These are phyloP conservation scores for Glaciozyma martinii DNA, from an alignment of 768 basidiomycete species.

Conservation along the genomic window DNA sequence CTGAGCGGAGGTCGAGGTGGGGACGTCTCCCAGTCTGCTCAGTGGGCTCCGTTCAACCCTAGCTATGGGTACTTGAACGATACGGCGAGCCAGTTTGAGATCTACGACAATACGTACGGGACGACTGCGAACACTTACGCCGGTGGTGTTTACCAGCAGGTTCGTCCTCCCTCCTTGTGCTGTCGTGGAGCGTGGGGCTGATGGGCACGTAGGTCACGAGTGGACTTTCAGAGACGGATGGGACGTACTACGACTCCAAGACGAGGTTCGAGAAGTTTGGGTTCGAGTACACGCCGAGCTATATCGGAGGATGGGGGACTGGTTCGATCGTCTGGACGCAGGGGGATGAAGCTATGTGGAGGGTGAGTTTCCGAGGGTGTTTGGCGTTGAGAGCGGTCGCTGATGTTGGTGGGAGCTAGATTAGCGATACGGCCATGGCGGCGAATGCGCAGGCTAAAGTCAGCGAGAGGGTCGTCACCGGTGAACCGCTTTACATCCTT, in stretches of 20 bases:
- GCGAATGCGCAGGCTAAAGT: slow-evolving; percentile 55
- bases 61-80: not conserved
- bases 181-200: too few relatives aligned
- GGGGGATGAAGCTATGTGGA: slow-evolving; percentile 61
- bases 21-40: not conserved
- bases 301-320: slow-evolving; percentile 45
- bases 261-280: slow-evolving; percentile 44
- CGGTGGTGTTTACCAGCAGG: slow-evolving; percentile 62
- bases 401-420: slow-evolving; percentile 35
- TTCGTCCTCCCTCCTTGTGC: too few relatives aligned
- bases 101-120: slow-evolving; percentile 44
- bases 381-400: not conserved
- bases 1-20: not conserved
- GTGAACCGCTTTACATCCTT: slow-evolving; percentile 65
- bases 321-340: slow-evolving; percentile 79
- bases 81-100: slow-evolving; percentile 13
- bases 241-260: slow-evolving; percentile 39
- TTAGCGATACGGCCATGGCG: slow-evolving; percentile 56
- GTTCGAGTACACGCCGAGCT: slow-evolving; percentile 33
- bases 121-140: slow-evolving; percentile 19
- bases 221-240: slow-evolving; percentile 52
- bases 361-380: slow-evolving; percentile 47
- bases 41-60: slow-evolving; percentile 3
- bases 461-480: slow-evolving; percentile 59
- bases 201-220: slow-evolving; percentile 47